A percentile compares a stretch with the other conserved stretches of the same genome.
Conservation (phyloP, 2,329 filamentous ascomycete genomes). For the Didymellaceae sp. region DNA sequence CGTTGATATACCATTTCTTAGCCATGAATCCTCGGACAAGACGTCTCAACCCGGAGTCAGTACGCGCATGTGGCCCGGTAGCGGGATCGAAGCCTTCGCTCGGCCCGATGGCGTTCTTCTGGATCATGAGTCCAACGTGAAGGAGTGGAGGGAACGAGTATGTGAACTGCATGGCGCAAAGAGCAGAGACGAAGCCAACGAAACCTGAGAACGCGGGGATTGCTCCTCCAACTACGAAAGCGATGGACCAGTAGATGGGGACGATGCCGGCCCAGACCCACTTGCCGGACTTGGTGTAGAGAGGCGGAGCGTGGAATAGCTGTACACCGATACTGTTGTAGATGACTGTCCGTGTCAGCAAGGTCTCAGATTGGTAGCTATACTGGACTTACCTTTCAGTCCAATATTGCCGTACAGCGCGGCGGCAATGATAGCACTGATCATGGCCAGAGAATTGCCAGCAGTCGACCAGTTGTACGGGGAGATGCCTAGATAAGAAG, state of each 20-base stretch:
- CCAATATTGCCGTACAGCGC: slow-evolving; percentile 7
- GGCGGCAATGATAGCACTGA: slow-evolving; percentile 1
- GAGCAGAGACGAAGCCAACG: slow-evolving; percentile 1
- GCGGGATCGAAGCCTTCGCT: slow-evolving; percentile 1
- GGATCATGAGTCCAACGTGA: background rate
- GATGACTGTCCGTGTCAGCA: no score
- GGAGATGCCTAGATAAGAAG: slow-evolving; percentile 1
- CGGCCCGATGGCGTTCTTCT: slow-evolving; percentile 1
- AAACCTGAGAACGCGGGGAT: slow-evolving; percentile 3
- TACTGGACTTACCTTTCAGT: background rate
- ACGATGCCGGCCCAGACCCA: background rate
- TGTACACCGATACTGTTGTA: slow-evolving; percentile 2
- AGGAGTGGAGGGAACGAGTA: slow-evolving; percentile 4
- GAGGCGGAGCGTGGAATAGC: background rate
- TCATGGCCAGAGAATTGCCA: background rate
- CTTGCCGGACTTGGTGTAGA: slow-evolving; percentile 1
- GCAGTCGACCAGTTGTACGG: slow-evolving; percentile 4
- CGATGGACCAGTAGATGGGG: slow-evolving; percentile 4
- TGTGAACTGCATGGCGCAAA: slow-evolving; percentile 7
- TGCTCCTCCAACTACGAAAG: background rate
- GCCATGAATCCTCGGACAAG: background rate
- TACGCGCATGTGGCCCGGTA: background rate
- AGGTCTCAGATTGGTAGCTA: no score
- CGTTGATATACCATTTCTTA: slow-evolving; percentile 2
- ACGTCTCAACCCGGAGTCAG: background rate